These are phyloP conservation scores for Adansonia grandidieri DNA, from an alignment of 441 rosid species.

Conservation along the genomic window DNA sequence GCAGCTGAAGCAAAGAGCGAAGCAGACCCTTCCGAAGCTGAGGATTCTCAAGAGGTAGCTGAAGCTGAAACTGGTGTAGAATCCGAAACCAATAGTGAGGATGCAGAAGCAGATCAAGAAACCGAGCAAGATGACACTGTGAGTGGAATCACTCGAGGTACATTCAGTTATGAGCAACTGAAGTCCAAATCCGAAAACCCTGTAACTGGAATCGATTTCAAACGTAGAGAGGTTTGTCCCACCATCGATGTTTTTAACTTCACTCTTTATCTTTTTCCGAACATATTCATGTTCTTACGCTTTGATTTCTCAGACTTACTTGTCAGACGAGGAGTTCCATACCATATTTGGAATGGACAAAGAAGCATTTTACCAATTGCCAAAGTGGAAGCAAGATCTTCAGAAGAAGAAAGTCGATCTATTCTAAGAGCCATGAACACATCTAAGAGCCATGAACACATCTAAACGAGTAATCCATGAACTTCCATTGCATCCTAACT, in stretches of 20 bases:
- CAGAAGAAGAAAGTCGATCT: too few species aligned
- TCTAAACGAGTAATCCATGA: constrained; percentile 26
- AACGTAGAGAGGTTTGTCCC: constrained; percentile 81
- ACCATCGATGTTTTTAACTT: constrained; percentile 12
- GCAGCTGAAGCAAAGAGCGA: constrained; percentile 40
- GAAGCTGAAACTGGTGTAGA: constrained; percentile 61
- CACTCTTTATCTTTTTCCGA: neutral
- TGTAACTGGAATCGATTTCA: constrained; percentile 50
- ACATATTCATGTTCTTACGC: too few species aligned
- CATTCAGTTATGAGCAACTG: constrained; percentile 85
- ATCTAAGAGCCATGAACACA: constrained; percentile 18
- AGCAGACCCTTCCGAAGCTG: constrained; percentile 30
- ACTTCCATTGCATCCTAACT: constrained; percentile 26
- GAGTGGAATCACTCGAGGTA: constrained; percentile 41
- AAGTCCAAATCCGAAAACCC: constrained; percentile 90
- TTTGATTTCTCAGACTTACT: too few species aligned
- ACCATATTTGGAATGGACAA: too few species aligned
- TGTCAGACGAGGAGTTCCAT: too few species aligned
- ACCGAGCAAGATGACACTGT: constrained; percentile 43
- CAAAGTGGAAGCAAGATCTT: too few species aligned
- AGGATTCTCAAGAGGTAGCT: constrained; percentile 39
- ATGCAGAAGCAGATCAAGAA: constrained; percentile 39
- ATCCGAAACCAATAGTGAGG: constrained; percentile 46
- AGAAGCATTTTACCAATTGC: too few species aligned
- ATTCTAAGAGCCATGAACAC: too few species aligned